Conservation (phyloP, 306 rosid genomes). For the Lagenaria siceraria region DNA sequence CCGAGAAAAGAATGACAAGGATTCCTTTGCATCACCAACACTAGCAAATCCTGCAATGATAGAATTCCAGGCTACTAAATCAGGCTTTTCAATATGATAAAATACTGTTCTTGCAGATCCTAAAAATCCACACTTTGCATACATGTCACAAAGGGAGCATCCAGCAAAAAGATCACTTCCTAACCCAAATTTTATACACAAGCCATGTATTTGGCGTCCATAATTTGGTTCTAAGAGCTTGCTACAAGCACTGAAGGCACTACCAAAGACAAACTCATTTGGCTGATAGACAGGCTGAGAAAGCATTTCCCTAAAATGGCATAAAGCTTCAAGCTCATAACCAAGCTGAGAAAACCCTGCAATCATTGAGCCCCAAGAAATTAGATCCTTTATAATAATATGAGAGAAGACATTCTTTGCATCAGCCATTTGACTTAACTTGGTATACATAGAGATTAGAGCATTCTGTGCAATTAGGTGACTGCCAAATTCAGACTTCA, state of each 20-base stretch:
- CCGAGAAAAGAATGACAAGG: constrained; percentile 33
- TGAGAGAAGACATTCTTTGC: constrained; percentile 40
- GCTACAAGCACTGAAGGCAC: constrained; percentile 62
- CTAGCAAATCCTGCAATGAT: constrained; percentile 53
- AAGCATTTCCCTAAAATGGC: constrained; percentile 49
- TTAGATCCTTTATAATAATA: constrained; percentile 45
- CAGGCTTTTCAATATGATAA: constrained; percentile 42
- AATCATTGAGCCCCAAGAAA: constrained; percentile 74
- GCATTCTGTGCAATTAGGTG: constrained; percentile 55
- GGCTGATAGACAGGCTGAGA: constrained; percentile 37
- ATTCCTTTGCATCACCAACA: constrained; percentile 31
- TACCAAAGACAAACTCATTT: constrained; percentile 56
- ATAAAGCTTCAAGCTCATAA: constrained; percentile 46
- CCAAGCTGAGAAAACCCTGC: constrained; percentile 61
- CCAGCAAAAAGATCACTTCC: constrained; percentile 52
- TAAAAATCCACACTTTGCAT: constrained; percentile 47
- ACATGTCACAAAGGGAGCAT: constrained; percentile 76
- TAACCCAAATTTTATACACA: constrained; percentile 50
- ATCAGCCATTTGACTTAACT: constrained; percentile 32
- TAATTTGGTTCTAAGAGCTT: constrained; percentile 40
- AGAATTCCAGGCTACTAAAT: constrained; percentile 70
- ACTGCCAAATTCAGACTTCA: constrained; percentile 38
- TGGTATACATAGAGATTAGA: constrained; percentile 64
- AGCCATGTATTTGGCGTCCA: constrained; percentile 63
- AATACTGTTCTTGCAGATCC: constrained; percentile 38